A percentile compares a stretch with the other conserved stretches of the same genome.
phyloP scores from a whole-genome alignment of 352 stramenopile species.

The Phytophthora cryptogea region DNA sequence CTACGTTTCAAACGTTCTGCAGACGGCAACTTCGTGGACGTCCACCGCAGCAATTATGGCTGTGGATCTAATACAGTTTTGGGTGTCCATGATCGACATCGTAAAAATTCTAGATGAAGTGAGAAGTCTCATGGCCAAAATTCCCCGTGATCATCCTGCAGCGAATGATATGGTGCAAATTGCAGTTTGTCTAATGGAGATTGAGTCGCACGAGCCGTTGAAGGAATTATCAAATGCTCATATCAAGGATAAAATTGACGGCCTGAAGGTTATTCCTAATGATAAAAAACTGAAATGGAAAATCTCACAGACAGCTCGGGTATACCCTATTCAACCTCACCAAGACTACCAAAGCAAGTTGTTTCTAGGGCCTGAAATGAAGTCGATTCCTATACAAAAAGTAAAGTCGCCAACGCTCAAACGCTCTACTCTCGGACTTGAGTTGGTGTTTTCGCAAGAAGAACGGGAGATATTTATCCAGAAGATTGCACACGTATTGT shows the following conservation, averaged over 20 bases:
- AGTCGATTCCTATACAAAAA: neutral
- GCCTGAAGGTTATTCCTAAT: neutral
- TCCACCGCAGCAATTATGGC: constrained; percentile 34
- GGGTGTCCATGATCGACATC: constrained; percentile 33
- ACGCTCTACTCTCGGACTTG: neutral
- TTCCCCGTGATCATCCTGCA: constrained; percentile 7
- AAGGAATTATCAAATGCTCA: neutral
- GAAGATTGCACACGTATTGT: constrained; percentile 32
- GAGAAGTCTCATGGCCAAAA: constrained; percentile 21
- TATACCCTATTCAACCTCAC: neutral
- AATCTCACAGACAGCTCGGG: constrained; percentile 1
- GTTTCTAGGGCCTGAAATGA: neutral
- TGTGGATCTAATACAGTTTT: constrained; percentile 41
- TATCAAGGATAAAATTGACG: neutral
- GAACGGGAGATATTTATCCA: constrained; percentile 30
- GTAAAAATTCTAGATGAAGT: constrained; percentile 11
- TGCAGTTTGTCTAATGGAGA: constrained; percentile 9
- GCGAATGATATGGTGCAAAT: constrained; percentile 22
- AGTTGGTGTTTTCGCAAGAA: constrained; percentile 14
- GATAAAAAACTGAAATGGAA: neutral
- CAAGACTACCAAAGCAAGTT: neutral
- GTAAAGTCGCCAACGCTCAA: neutral
- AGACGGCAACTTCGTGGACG: constrained; percentile 29
- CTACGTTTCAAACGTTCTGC: constrained; percentile 47
- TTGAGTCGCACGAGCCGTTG: neutral